These are phyloP conservation scores for Sporothrix euskadiensis DNA, from an alignment of 2,329 filamentous ascomycete species.

Conservation along the genomic window DNA sequence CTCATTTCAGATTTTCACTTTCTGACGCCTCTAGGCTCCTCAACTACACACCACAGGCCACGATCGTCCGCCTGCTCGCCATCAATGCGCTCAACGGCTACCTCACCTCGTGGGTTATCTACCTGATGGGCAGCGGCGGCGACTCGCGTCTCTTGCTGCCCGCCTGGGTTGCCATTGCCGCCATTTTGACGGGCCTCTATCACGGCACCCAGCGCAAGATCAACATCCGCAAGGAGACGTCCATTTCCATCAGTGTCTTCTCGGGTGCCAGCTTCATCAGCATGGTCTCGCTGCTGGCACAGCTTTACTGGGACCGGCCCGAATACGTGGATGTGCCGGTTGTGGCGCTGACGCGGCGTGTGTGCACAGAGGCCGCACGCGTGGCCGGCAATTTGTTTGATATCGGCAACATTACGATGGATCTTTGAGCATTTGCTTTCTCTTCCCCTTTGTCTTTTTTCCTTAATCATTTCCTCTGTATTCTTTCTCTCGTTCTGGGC, in stretches of 20 bases:
- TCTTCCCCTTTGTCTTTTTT: background rate
- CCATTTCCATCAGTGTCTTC: slow-evolving; percentile 74
- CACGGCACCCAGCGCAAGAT: slow-evolving; percentile 76
- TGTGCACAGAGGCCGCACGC: slow-evolving; percentile 27
- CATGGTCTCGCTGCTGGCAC: slow-evolving; percentile 67
- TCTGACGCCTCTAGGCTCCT: slow-evolving; percentile 60
- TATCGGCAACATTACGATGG: slow-evolving; percentile 33
- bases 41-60: slow-evolving; percentile 79
- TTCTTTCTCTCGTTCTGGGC: background rate
- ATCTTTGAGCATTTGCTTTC: slow-evolving; percentile 3
- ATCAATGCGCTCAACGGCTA: slow-evolving; percentile 75
- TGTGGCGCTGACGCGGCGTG: slow-evolving; percentile 45
- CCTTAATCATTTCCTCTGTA: background rate
- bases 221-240: slow-evolving; percentile 76
- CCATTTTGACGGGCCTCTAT: slow-evolving; percentile 71
- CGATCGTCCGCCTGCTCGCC: slow-evolving; percentile 75
- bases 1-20: background rate
- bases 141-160: slow-evolving; percentile 71
- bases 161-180: slow-evolving; percentile 76
- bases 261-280: slow-evolving; percentile 74
- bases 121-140: slow-evolving; percentile 67
- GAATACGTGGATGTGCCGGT: slow-evolving; percentile 63
- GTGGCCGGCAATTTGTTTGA: slow-evolving; percentile 32
- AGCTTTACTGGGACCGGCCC: slow-evolving; percentile 63
- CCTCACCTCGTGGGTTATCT: slow-evolving; percentile 70